Base-by-base conservation (phyloP, 345 rosid genomes). In the Bruguiera sexangula region DNA sequence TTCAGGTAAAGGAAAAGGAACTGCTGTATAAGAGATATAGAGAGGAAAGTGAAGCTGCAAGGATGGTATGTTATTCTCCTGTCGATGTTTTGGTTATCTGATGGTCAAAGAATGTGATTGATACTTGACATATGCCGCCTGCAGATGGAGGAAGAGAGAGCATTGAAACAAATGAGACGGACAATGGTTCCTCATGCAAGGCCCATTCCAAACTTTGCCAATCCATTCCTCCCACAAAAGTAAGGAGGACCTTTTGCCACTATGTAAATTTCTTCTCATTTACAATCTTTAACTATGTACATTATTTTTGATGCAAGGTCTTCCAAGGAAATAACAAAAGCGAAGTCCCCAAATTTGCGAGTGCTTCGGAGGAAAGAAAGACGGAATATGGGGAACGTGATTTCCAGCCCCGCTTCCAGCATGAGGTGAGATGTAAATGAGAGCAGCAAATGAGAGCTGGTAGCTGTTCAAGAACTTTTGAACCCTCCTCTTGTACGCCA, bases 121-220 rank as follows among this genome's bases (percentile, higher is more conserved):
- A 7, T 21, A 15, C 9, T 21, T 63, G 56, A 7, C 16, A 8
- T 34, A 52, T 30, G 36, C 15, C 15, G 66, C 22, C 67, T 57
- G 69, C 85, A 92, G 99, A 76, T 86, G 68, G 98, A 92, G 71
- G 99, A 96, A 78, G 98, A 92, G 81, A 89, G 86, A 60, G 96
- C 86, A 50, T 52, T 92, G 82, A 96, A 96, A 75, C 99, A 89
- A 73, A 30, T 96, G 78, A 86, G 99, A 67, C 85, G 91, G 72
- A 87, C 96, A 73, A 71, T 96, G 97, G 97, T 92, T 69, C 98
- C 94, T 67, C 93, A 85, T 56, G 96, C 98, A 11, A 86, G 88
- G 80, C 97, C 99, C 20, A 78, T 89, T 27, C 99, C 99, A 13
- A 92, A 86, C 36, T 96, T 96, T 73, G 78, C 79, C 75, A 82